Conservation (phyloP, 352 stramenopile genomes). For the Globisporangium nunn region DNA sequence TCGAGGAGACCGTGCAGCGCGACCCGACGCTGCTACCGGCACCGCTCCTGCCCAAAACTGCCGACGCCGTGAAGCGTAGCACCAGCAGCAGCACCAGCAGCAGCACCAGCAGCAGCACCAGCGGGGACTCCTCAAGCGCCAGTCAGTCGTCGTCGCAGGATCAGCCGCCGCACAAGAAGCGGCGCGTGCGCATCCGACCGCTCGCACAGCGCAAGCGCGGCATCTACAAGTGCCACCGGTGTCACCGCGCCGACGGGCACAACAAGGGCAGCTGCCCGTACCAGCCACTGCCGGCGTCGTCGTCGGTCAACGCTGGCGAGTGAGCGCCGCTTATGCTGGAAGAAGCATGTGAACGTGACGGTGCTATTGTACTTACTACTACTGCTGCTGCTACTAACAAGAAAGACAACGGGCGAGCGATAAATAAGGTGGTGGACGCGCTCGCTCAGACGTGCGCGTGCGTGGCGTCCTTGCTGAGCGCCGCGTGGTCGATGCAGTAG, state of each 20-base stretch:
- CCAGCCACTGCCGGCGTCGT: neutral
- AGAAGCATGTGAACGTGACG: no score
- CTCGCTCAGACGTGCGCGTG: conserved; percentile 5
- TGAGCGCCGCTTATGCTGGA: no score
- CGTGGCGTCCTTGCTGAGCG: conserved; percentile 10
- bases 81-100: neutral
- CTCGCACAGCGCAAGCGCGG: conserved; percentile 28
- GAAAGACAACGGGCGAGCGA: no score
- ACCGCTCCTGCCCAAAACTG: conserved; percentile 15
- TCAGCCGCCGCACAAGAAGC: conserved; percentile 20
- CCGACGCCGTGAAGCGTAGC: neutral
- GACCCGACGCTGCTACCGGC: conserved; percentile 27
- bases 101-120: neutral
- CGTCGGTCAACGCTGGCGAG: no score
- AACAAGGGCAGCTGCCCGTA: conserved; percentile 50
- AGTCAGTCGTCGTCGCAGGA: neutral
- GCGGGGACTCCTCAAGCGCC: neutral
- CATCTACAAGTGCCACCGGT: conserved; percentile 49
- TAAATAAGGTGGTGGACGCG: no score
- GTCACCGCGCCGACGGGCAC: conserved; percentile 38
- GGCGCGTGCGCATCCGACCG: conserved; percentile 23
- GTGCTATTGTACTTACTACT: no score
- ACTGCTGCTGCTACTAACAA: no score
- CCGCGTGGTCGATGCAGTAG: conserved; percentile 33
- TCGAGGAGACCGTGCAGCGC: conserved; percentile 24